phyloP scores from a whole-genome alignment of 1,284 basidiomycete genomes.

The Agroathelia rolfsii region DNA sequence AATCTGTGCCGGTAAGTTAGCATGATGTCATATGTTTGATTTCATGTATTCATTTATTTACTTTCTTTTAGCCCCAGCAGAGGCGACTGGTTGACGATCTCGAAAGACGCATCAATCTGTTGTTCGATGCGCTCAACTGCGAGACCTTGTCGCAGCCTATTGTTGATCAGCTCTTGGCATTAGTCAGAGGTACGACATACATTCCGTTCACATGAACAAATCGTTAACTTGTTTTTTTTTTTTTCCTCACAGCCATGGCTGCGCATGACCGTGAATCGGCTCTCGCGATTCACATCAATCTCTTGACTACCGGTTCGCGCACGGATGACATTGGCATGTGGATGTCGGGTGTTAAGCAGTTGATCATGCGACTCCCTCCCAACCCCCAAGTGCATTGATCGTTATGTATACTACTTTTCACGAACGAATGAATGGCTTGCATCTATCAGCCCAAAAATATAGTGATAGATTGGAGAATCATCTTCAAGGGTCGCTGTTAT shows the following conservation, averaged over 20 bases:
- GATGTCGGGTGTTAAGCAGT: constrained; percentile 82
- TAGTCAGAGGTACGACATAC: constrained; percentile 50
- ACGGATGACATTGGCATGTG: constrained; percentile 79
- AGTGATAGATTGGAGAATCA: no score
- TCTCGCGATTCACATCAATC: constrained; percentile 68
- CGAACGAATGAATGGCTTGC: no score
- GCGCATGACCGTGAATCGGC: constrained; percentile 63
- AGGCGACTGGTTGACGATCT: constrained; percentile 83
- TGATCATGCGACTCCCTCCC: constrained; percentile 66
- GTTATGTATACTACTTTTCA: no score
- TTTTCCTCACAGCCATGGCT: constrained; percentile 52
- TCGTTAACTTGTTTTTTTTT: constrained; percentile 8
- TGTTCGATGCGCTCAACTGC: constrained; percentile 90
- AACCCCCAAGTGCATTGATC: no score
- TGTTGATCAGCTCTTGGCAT: constrained; percentile 56
- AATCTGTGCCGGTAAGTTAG: constrained; percentile 57
- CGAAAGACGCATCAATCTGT: constrained; percentile 75
- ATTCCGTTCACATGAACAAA: constrained; percentile 6
- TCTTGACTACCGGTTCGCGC: constrained; percentile 64
- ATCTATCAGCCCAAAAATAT: no score
- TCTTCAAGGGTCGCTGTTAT: no score
- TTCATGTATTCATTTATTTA: constrained; percentile 8
- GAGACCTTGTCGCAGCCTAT: constrained; percentile 72
- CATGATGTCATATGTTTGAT: neutral
- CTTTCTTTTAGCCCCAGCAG: constrained; percentile 53